A percentile compares a stretch with the other conserved stretches of the same genome.
phyloP scores from a whole-genome alignment of 2,329 filamentous ascomycete genomes.

The Diaporthe australafricana region DNA sequence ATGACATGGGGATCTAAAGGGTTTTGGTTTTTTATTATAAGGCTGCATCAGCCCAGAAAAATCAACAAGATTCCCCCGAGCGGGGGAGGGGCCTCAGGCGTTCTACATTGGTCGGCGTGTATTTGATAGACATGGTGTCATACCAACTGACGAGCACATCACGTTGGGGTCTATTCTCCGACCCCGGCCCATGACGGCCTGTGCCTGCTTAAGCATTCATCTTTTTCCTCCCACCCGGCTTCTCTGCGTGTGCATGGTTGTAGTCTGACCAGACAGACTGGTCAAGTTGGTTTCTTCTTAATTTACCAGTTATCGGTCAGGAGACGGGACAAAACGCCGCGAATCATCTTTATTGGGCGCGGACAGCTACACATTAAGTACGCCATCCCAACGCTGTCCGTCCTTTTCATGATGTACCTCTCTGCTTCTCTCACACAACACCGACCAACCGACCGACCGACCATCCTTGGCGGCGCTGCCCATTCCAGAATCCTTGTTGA shows the following conservation, averaged over 20 bases:
- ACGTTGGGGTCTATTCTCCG: neutral
- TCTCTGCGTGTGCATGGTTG: neutral
- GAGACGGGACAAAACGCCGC: neutral
- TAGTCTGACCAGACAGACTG: neutral
- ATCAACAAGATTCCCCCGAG: neutral
- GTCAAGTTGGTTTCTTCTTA: neutral
- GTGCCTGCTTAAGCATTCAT: neutral
- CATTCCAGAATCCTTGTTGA: neutral
- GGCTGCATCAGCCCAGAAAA: constrained; percentile 5
- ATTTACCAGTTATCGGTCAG: neutral
- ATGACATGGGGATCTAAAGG: neutral
- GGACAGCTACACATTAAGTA: constrained; percentile 20
- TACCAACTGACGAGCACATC: constrained; percentile 19
- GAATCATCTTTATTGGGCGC: constrained; percentile 11
- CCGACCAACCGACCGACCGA: neutral
- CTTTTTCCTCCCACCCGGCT: neutral
- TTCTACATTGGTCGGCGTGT: constrained; percentile 17
- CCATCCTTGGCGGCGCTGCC: neutral
- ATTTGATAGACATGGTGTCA: constrained; percentile 28
- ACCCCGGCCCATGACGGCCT: neutral
- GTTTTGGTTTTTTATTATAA: neutral
- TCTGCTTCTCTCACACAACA: neutral
- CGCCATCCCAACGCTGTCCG: neutral
- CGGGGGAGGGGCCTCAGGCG: neutral
- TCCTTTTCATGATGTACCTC: neutral